A percentile compares a stretch with the other conserved stretches of the same genome.
These are phyloP conservation scores for Penicillium waksmanii DNA, from an alignment of 495 filamentous ascomycete genomes.

Conservation along the genomic window DNA sequence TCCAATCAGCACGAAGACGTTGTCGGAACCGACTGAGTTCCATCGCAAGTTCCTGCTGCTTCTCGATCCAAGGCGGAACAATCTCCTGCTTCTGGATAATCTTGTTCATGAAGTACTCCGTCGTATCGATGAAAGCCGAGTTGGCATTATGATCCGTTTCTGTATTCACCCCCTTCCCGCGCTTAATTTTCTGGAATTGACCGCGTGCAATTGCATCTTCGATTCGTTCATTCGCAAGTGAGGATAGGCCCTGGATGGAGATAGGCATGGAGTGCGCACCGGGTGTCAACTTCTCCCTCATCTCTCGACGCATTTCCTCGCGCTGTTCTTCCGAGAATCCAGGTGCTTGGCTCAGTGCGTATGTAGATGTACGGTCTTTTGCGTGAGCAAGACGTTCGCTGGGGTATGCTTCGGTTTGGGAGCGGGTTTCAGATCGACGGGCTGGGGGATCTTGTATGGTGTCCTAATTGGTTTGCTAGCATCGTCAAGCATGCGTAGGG, in stretches of 20 bases:
- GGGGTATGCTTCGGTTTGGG: conserved; percentile 45
- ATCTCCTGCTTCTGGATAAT: conserved; percentile 92
- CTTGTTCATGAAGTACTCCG: conserved; percentile 98
- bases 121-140: conserved; percentile 93
- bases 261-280: conserved; percentile 76
- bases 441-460: conserved; percentile 55
- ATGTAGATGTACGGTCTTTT: conserved; percentile 75
- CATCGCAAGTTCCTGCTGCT: conserved; percentile 86
- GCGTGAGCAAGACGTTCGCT: conserved; percentile 74
- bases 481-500: conserved; percentile 89
- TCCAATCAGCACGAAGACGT: conserved; percentile 82
- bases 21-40: conserved; percentile 71
- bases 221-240: conserved; percentile 89
- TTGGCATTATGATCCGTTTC: conserved; percentile 79
- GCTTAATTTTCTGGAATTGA: conserved; percentile 84
- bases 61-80: conserved; percentile 77
- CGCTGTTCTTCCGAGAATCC: conserved; percentile 70
- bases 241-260: conserved; percentile 75
- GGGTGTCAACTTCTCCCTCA: conserved; percentile 79
- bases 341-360: conserved; percentile 63
- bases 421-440: conserved; percentile 64
- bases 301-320: conserved; percentile 66
- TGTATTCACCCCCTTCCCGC: conserved; percentile 71
- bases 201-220: conserved; percentile 92
- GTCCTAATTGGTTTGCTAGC: conserved; percentile 70